phyloP scores from a whole-genome alignment of 2,329 filamentous ascomycete species.

The Aureobasidium uvarum region DNA sequence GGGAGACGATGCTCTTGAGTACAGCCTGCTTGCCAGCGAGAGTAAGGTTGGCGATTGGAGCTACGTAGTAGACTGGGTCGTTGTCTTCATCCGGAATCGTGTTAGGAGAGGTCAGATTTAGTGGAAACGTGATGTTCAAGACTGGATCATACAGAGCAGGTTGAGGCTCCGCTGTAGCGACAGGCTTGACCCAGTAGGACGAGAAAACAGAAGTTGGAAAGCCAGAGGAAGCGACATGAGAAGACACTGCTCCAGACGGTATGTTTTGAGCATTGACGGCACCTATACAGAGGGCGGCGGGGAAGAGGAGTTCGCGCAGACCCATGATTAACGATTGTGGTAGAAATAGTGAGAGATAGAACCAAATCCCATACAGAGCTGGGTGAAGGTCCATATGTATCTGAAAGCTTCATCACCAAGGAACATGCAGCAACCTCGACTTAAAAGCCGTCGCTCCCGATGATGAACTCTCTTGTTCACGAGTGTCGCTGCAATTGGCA shows the following conservation, averaged over 20 bases:
- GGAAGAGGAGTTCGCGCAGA: slow-evolving; percentile 4
- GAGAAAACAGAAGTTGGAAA: slow-evolving; percentile 54
- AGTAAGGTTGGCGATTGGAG: slow-evolving; percentile 48
- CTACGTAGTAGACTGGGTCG: slow-evolving; percentile 54
- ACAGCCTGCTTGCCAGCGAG: slow-evolving; percentile 43
- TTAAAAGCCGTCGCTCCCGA: slow-evolving; percentile 2
- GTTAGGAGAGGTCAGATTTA: slow-evolving; percentile 55
- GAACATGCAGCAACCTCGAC: not conserved
- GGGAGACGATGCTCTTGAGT: slow-evolving; percentile 44
- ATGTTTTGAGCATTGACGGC: slow-evolving; percentile 19
- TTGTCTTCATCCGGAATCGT: slow-evolving; percentile 50
- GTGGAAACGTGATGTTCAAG: slow-evolving; percentile 51
- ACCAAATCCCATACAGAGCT: not conserved
- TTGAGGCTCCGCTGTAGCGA: slow-evolving; percentile 53
- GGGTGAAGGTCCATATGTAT: slow-evolving; percentile 8
- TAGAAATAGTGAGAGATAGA: slow-evolving; percentile 1
- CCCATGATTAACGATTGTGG: slow-evolving; percentile 19
- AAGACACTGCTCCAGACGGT: slow-evolving; percentile 30
- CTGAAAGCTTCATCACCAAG: not conserved
- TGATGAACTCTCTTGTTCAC: not conserved
- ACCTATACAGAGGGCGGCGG: not conserved
- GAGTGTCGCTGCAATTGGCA: slow-evolving; percentile 4
- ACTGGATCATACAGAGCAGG: slow-evolving; percentile 55
- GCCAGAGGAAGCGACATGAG: slow-evolving; percentile 47
- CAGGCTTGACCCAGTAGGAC: slow-evolving; percentile 50